Conservation (phyloP, 371 early-diverging fungal species). For the Chytridiales sp. region DNA sequence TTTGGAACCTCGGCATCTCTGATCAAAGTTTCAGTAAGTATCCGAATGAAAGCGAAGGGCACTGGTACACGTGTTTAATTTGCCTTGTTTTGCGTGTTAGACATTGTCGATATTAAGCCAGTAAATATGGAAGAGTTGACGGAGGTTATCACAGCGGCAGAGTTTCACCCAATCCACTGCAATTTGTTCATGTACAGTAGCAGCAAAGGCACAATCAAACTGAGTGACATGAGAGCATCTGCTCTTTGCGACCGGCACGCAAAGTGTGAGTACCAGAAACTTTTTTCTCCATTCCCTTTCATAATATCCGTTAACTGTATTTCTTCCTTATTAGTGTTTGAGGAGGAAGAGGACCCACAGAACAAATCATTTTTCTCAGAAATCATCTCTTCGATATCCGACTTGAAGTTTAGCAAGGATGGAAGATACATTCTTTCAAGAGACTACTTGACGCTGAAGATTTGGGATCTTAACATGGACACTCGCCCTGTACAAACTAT, state of each 20-base stretch:
- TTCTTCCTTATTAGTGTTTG: conserved; percentile 71
- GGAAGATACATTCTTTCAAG: conserved; percentile 95
- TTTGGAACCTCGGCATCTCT: conserved; percentile 95
- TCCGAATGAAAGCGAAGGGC: background rate
- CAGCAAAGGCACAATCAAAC: conserved; percentile 95
- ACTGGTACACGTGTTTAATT: background rate
- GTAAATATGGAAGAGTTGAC: conserved; percentile 98
- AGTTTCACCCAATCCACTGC: conserved; percentile 95
- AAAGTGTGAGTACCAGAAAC: conserved; percentile 64
- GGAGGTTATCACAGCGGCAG: conserved; percentile 98
- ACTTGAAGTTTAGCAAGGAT: conserved; percentile 92
- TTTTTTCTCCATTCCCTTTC: background rate
- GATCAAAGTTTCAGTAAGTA: conserved; percentile 94
- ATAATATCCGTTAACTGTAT: conserved; percentile 22
- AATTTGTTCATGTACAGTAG: conserved; percentile 97
- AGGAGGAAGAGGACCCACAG: conserved; percentile 90
- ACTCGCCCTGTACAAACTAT: conserved; percentile 89
- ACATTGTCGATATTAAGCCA: conserved; percentile 99
- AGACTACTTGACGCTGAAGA: conserved; percentile 93
- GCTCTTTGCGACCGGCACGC: conserved; percentile 93
- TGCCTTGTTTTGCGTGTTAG: conserved; percentile 38
- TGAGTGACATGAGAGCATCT: conserved; percentile 94
- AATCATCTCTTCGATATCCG: conserved; percentile 96
- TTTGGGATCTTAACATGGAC: conserved; percentile 99
- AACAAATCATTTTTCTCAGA: conserved; percentile 97